Base-by-base conservation (phyloP, 1,139 yeast species). In the Suhomyces kunorum region DNA sequence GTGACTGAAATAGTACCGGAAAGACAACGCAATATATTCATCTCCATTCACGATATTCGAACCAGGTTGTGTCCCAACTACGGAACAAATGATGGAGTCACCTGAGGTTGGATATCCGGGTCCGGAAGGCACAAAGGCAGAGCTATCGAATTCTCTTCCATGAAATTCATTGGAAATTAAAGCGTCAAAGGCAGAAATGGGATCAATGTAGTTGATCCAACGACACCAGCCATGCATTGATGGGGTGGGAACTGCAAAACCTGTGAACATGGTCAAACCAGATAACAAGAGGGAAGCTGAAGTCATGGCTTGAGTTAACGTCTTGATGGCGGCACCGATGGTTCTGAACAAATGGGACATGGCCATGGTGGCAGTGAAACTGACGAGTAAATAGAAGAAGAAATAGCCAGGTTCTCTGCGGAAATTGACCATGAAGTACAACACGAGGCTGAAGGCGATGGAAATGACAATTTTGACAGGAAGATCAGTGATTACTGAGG, bases 191-290 rank as follows among this genome's bases (percentile, higher is more conserved):
- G 78, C 74, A 53, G 79, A 81, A 37, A 85, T 64, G 0, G 94
- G 94, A 53, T 85, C 76, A 40, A 85, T 59, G 55, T 82, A 85
- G 61, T 81, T 81, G 52, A 86, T 78, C 92, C 94, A 86, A 47
- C 83, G 71, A 24, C 85, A 78, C 94, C 94, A 86, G 18, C 86
- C 83, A 42, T 77, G 74, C 85, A 85, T 81, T 40, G 72, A 69
- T 6, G 77, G 75, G 38, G 75, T 75, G 26, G 92, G 92, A 47
- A 85, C 71, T 24, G 80, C 81, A 61, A 84, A 86, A 42, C 94
- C 94, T 8, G 88, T 80, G 61, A 74, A 84, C 57, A 83, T 74
- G 11, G 80, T 69, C 59, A 85, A 55, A 3, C 78, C 81, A 45
- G 82, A 63, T 50, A 86, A 64, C 33, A 83, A 52, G 39, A 83